A percentile compares a stretch with the other conserved stretches of the same genome.
These are phyloP conservation scores for Geranium incanum DNA, from an alignment of 441 rosid genomes.

Conservation along the genomic window DNA sequence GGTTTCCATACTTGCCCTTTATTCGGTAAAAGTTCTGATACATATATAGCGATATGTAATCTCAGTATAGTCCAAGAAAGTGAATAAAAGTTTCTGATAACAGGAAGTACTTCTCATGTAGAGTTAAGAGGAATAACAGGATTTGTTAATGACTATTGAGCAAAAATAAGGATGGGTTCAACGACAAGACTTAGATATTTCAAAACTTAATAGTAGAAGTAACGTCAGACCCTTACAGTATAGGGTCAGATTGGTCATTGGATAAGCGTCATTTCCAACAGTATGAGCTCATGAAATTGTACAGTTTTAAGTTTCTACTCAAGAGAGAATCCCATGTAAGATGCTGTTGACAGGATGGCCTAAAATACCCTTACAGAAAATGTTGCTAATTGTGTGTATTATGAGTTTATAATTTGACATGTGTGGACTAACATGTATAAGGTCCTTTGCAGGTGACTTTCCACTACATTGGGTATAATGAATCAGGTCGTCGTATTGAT, in stretches of 20 bases:
- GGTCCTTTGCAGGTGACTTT: slow-evolving; percentile 56
- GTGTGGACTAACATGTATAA: neutral
- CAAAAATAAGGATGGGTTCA: too few species aligned
- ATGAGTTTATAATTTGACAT: neutral
- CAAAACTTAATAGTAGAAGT: too few species aligned
- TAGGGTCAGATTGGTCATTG: too few species aligned
- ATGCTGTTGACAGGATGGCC: neutral
- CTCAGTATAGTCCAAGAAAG: neutral
- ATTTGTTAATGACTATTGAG: too few species aligned
- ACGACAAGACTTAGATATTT: too few species aligned
- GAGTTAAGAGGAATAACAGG: too few species aligned
- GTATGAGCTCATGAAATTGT: too few species aligned
- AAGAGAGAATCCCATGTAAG: too few species aligned
- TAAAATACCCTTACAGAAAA: neutral
- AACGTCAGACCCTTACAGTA: too few species aligned
- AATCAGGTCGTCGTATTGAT: slow-evolving; percentile 85
- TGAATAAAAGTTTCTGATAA: neutral
- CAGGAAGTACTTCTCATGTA: too few species aligned
- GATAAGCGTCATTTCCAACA: too few species aligned
- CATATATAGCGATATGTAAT: neutral
- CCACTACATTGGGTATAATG: slow-evolving; percentile 81
- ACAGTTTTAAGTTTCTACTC: too few species aligned
- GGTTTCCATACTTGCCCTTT: neutral
- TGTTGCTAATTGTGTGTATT: neutral
- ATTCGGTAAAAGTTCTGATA: neutral